Percentiles rank a stretch among this genome's conserved stretches.
Conservation (phyloP, 2,329 filamentous ascomycete species). For the Xylogone sp. region DNA sequence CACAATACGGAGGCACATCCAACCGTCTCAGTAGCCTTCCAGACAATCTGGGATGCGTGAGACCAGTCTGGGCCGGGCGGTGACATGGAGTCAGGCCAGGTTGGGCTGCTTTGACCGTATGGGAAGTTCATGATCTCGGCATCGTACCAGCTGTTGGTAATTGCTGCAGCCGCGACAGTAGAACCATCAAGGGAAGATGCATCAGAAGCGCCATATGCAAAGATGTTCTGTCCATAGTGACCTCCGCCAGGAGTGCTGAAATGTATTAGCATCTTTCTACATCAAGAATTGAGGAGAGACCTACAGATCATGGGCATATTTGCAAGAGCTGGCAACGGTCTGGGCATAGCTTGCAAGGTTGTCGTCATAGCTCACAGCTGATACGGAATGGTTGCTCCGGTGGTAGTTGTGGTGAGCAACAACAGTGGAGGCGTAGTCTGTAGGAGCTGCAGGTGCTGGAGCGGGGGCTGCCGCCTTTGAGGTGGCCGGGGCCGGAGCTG, state of each 20-base stretch:
- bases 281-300: constrained; percentile 27
- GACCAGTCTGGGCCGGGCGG: constrained; percentile 30
- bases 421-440: constrained; percentile 14
- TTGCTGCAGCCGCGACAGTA: constrained; percentile 60
- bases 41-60: constrained; percentile 74
- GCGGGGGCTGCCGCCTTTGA: too few species aligned
- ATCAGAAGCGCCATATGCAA: constrained; percentile 50
- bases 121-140: constrained; percentile 54
- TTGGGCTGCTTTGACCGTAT: constrained; percentile 58
- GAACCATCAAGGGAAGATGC: constrained; percentile 44
- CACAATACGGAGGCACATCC: constrained; percentile 61
- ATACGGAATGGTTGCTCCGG: constrained; percentile 75
- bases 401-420: constrained; percentile 74
- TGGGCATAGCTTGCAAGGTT: constrained; percentile 61
- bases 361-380: constrained; percentile 61
- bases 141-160: constrained; percentile 88
- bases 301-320: constrained; percentile 74
- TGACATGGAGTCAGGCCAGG: constrained; percentile 36
- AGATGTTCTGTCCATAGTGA: constrained; percentile 90
- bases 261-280: constrained; percentile 27
- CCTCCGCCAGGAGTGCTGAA: constrained; percentile 51
- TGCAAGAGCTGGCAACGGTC: constrained; percentile 61
- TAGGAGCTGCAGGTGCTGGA: constrained; percentile 10
- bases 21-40: constrained; percentile 57
- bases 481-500: too few species aligned